Evolutionary conservation across 2,329 filamentous ascomycete species (phyloP).

Genomic region (Cytospora piceicola): DNA sequence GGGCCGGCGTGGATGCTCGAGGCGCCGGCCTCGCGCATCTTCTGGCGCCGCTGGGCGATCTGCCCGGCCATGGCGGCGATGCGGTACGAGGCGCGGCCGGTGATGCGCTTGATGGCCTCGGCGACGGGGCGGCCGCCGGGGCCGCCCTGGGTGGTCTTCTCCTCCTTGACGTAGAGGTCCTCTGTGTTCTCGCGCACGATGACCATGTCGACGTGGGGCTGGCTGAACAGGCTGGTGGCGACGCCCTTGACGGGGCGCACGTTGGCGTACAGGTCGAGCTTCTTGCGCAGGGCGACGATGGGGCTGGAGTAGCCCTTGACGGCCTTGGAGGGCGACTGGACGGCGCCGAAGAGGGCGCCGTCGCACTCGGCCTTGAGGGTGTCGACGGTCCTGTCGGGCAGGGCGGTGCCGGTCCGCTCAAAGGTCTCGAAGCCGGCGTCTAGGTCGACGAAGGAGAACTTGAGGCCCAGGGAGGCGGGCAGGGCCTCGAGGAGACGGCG

Average conservation of each 20-base stretch:
- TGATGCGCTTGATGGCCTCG: conserved; percentile 97
- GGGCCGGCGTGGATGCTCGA: conserved; percentile 68
- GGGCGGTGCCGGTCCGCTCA: conserved; percentile 82
- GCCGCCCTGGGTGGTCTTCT: conserved; percentile 76
- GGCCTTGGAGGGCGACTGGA: conserved; percentile 85
- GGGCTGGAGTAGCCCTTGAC: conserved; percentile 96
- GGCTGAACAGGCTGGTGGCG: conserved; percentile 65
- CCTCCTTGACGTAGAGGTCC: conserved; percentile 97
- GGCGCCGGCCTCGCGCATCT: conserved; percentile 67
- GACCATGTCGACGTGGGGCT: conserved; percentile 74
- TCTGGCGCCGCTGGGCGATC: conserved; percentile 85
- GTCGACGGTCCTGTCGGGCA: conserved; percentile 90
- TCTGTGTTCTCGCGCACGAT: conserved; percentile 99
- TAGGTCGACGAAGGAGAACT: conserved; percentile 93
- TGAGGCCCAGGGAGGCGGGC: conserved; percentile 84
- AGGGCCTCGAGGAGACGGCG: conserved; percentile 91
- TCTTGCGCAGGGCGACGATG: conserved; percentile 95
- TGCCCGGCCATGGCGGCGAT: conserved; percentile 95
- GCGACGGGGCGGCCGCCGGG: conserved; percentile 78
- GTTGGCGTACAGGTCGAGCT: conserved; percentile 94
- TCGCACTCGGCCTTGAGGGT: conserved; percentile 90
- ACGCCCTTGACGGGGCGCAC: conserved; percentile 93
- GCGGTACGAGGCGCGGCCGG: conserved; percentile 78
- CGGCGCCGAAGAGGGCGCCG: conserved; percentile 93
- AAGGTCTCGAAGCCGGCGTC: conserved; percentile 94